These are phyloP conservation scores for Apocynum venetum DNA, from an alignment of 257 asterid species.

Conservation along the genomic window DNA sequence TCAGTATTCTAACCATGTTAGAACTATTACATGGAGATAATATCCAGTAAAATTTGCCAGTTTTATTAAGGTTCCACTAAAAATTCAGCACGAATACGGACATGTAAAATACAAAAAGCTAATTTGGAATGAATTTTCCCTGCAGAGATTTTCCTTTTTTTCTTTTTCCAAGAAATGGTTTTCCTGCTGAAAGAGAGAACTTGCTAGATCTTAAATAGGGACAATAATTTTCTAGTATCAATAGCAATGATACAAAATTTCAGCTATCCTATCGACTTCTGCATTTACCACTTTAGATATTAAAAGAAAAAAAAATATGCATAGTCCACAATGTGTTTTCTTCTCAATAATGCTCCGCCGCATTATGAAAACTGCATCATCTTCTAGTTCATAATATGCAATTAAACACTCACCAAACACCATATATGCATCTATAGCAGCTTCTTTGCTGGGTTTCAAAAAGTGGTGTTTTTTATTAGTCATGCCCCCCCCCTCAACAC, in stretches of 20 bases:
- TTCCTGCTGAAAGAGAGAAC: background rate
- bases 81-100: background rate
- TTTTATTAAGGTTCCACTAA: background rate
- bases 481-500: too few relatives aligned
- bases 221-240: background rate
- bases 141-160: background rate
- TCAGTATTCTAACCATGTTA: background rate
- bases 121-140: too few relatives aligned
- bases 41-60: background rate
- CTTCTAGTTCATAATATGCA: background rate
- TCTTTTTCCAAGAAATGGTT: too few relatives aligned
- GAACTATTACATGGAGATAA: background rate
- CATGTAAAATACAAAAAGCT: background rate
- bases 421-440: background rate
- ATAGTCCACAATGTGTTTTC: background rate
- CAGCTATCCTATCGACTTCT: background rate
- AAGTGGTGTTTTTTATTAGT: background rate
- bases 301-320: background rate
- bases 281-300: too few relatives aligned
- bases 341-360: background rate
- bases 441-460: background rate
- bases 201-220: background rate
- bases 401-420: background rate
- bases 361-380: background rate
- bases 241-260: background rate